Base-by-base conservation (phyloP, 106 monocot species). In the Triglochin maritima region DNA sequence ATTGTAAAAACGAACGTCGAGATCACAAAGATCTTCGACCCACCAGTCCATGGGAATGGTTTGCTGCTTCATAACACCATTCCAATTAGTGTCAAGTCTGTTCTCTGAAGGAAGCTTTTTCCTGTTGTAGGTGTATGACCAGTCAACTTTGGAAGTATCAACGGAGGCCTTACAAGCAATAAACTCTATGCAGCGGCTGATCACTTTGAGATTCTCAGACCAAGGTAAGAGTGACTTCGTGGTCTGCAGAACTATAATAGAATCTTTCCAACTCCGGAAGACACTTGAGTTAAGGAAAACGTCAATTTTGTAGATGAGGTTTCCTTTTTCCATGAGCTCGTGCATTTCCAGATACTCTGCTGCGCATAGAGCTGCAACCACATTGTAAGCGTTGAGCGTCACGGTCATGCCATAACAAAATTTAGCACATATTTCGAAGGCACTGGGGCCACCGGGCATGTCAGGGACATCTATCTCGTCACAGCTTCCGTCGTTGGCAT, bases 371-470 rank as follows among this genome's bases (percentile, higher is more conserved):
- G 85, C 82, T 0, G 83, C 78, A n/a, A 88, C 74, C 15, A 85
- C 87, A 74, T 92, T 92, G 77, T 83, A 85, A 2, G 87, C 80
- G 53, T 92, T 92, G 65, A 92, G 80, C 15, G 92, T 92, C 54
- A 92, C 80, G 7, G 79, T 78, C 83, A 93, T 88, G 56, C 85
- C 88, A 45, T 93, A 93, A 50, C 92, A 93, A 65, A 93, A 93
- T 62, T 93, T 93, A 4, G 88, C 92, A 68, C 92, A 93, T 8
- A 86, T 88, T 56, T 93, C 92, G 61, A 93, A 93, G 29, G 92
- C 81, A 6, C 85, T 57, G 52, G 85, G 83, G 4, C 92, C 92
- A 7, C 92, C 92, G 2, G 92, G 92, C 47, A 93, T 83, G 70
- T 85, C 88, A 7, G 85, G 63, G 17, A 93, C 54, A 43, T 79